Evolutionary conservation across 306 rosid genomes (phyloP).

Genomic region (Herpetospermum pedunculosum): DNA sequence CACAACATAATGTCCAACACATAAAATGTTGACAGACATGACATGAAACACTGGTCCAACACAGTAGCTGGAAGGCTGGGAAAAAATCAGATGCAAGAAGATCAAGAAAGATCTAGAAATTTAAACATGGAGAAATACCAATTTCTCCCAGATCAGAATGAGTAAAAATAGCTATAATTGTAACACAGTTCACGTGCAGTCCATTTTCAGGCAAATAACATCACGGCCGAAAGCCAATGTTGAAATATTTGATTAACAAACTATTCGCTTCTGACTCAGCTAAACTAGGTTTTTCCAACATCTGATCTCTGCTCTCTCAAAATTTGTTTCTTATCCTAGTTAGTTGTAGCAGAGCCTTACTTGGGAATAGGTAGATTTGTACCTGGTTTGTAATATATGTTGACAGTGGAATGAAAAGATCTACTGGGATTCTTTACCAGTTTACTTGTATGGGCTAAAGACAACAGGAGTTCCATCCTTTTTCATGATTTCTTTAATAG

Average conservation of each 20-base stretch:
- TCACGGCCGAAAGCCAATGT: conserved; percentile 13
- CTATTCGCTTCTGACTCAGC: not conserved
- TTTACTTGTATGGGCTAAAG: not conserved
- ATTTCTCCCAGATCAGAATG: not conserved
- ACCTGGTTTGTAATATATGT: not conserved
- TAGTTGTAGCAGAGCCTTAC: not conserved
- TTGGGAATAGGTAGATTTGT: not conserved
- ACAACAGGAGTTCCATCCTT: not conserved
- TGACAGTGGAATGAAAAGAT: not conserved
- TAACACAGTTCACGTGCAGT: not conserved
- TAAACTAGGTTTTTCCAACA: not conserved
- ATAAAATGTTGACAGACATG: conserved; percentile 13
- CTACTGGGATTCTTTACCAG: not conserved
- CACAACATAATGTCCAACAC: conserved; percentile 16
- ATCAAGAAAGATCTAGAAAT: not conserved
- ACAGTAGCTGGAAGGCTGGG: conserved; percentile 23
- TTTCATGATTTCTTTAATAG: not conserved
- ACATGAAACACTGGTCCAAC: conserved; percentile 35
- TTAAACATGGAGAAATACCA: not conserved
- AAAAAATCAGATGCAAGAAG: not conserved
- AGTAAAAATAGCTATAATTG: not conserved
- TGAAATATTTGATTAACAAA: not conserved
- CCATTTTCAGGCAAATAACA: conserved; percentile 14
- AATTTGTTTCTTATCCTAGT: not conserved
- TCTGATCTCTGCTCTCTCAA: not conserved